phyloP scores from a whole-genome alignment of 371 early-diverging fungal species.

The Neoconidiobolus thromboides region DNA sequence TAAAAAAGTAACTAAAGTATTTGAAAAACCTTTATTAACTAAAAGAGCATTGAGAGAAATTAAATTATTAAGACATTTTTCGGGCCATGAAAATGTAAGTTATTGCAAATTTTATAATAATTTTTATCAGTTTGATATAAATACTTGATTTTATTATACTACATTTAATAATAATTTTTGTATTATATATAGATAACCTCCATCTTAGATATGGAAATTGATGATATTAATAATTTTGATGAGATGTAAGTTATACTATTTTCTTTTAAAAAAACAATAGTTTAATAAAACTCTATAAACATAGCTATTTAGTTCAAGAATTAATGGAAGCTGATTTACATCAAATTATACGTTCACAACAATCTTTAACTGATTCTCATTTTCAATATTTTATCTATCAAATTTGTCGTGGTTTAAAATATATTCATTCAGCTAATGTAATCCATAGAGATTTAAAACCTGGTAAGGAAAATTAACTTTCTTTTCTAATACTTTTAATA shows the following conservation, averaged over 20 bases:
- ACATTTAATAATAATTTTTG: neutral
- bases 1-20: constrained; percentile 63
- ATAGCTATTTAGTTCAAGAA: constrained; percentile 66
- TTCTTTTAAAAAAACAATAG: neutral
- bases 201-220: constrained; percentile 52
- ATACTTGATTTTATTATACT: neutral
- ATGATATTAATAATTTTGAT: constrained; percentile 44
- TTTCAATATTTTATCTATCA: constrained; percentile 97
- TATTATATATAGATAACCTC: constrained; percentile 32
- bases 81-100: constrained; percentile 73
- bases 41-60: constrained; percentile 77
- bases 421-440: constrained; percentile 97
- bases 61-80: constrained; percentile 71
- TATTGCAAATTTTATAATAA: neutral
- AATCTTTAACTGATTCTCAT: constrained; percentile 90
- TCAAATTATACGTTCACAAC: constrained; percentile 91
- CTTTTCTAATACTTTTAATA: neutral
- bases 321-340: constrained; percentile 98
- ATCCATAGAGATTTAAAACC: constrained; percentile 96
- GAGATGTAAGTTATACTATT: constrained; percentile 41
- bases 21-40: constrained; percentile 64
- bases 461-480: constrained; percentile 19
- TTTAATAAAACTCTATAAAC: neutral
- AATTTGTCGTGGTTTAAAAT: constrained; percentile 89
- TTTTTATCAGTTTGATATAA: neutral